phyloP scores from a whole-genome alignment of 1,139 yeast genomes.

The Eremothecium coryli region DNA sequence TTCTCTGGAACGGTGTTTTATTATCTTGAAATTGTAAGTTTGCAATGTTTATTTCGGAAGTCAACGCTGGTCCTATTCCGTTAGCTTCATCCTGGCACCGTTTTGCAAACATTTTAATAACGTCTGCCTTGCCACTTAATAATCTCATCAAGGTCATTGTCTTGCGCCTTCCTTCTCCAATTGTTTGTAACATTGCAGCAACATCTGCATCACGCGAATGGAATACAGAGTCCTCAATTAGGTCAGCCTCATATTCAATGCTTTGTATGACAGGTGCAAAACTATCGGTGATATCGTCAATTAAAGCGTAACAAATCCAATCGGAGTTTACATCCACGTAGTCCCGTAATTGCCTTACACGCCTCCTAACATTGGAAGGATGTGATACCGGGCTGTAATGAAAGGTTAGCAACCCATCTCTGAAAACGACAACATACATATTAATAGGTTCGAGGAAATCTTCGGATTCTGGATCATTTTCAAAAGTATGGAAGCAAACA shows the following conservation, averaged over 20 bases:
- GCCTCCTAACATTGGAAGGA: conserved; percentile 79
- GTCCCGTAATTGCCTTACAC: conserved; percentile 83
- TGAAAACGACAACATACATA: conserved; percentile 79
- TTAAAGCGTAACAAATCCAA: conserved; percentile 88
- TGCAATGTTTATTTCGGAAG: conserved; percentile 33
- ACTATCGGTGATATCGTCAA: conserved; percentile 90
- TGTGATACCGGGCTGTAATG: conserved; percentile 77
- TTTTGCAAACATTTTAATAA: conserved; percentile 92
- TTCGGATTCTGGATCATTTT: conserved; percentile 64
- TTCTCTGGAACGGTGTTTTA: background rate
- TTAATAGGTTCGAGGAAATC: conserved; percentile 82
- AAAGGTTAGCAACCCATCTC: conserved; percentile 75
- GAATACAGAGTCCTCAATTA: conserved; percentile 78
- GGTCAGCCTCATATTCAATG: conserved; percentile 85
- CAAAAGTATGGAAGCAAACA: conserved; percentile 77
- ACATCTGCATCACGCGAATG: conserved; percentile 56
- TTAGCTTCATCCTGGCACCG: conserved; percentile 68
- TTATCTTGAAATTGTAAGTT: conserved; percentile 19
- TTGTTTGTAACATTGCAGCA: conserved; percentile 62
- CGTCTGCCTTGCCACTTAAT: conserved; percentile 92
- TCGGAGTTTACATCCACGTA: conserved; percentile 83
- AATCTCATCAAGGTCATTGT: conserved; percentile 90
- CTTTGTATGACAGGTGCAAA: conserved; percentile 85
- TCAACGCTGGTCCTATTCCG: conserved; percentile 32
- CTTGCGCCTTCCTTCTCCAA: conserved; percentile 82